Base-by-base conservation (phyloP, 2,329 filamentous ascomycete genomes). In the Byssothecium circinans region DNA sequence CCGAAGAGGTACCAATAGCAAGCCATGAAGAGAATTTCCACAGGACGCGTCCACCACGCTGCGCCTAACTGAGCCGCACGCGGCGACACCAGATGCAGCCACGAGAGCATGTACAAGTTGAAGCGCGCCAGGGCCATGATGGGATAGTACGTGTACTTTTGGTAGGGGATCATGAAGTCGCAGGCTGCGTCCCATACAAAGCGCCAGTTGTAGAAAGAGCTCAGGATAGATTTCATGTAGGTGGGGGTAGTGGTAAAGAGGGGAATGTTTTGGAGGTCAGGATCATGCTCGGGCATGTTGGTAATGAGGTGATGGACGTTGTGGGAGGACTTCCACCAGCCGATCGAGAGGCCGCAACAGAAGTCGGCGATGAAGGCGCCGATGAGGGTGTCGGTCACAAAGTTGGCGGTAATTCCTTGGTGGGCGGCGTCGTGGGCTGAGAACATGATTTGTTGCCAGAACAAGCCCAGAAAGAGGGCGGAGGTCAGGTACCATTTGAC, bases 1-100 rank as follows among this genome's bases (percentile, higher is more conserved):
- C 89, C 90, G 66, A 88, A 96, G 84, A 91, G 89, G 35, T 76
- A 77, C 89, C 89, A 95, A 75, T 95, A 96, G 70, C 91, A 86
- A 8, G 83, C 62, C 65, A 92, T 86, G 3, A 90, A 89, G 18
- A 73, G 73, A 15, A 94, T 74, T 68, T 95, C 90, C n/a, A 94
- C 75, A 75, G 83, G 91, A 41, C 88, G 81, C 59, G 91, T 88
- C 88, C 89, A 95, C 78, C 85, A 86, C 2, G 89, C 89, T 10
- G 86, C 82, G 2, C 91, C 90, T 52, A 87, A 86, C 49, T 78
- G 83, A 0, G 88, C 87, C 0, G 87, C 87, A 45, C 85, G 82
- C 10, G 86, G 83, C 11, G 81, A 75, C 47, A 91, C 72, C 1
- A 95, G 80, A 67, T 87, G 89, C 54, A 86, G 80, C 87, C 87